Evolutionary conservation across 2,329 filamentous ascomycete genomes (phyloP).

Genomic region (Rhynchosporium graminicola): DNA sequence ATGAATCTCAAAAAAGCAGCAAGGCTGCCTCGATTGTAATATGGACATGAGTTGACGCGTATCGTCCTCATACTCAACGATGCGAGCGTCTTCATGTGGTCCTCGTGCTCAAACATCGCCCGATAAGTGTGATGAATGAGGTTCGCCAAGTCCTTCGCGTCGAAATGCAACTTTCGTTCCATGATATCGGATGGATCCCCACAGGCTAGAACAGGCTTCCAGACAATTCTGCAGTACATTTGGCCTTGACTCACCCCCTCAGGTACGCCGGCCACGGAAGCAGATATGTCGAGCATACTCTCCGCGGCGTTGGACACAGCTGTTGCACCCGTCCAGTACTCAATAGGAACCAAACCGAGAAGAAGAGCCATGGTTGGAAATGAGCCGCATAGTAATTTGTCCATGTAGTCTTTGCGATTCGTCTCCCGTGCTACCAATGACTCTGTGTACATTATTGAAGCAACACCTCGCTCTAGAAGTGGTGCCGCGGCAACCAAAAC

Average conservation of each 20-base stretch:
- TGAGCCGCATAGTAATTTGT: slow-evolving; percentile 16
- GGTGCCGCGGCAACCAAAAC: slow-evolving; percentile 21
- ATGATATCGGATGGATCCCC: background rate
- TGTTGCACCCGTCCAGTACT: slow-evolving; percentile 20
- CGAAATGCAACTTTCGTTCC: slow-evolving; percentile 6
- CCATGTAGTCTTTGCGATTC: slow-evolving; percentile 5
- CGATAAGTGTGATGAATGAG: slow-evolving; percentile 12
- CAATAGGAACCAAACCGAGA: slow-evolving; percentile 17
- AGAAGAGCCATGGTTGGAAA: slow-evolving; percentile 23
- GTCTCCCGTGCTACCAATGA: slow-evolving; percentile 10
- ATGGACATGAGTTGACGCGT: background rate
- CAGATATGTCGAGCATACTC: background rate
- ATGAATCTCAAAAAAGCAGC: slow-evolving; percentile 11
- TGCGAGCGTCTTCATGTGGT: slow-evolving; percentile 1
- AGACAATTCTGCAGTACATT: slow-evolving; percentile 15
- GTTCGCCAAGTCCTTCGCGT: slow-evolving; percentile 4
- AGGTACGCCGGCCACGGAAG: no score
- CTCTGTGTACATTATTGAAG: slow-evolving; percentile 22
- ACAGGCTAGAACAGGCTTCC: slow-evolving; percentile 5
- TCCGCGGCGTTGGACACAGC: slow-evolving; percentile 12
- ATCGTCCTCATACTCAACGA: background rate
- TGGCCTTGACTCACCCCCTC: background rate
- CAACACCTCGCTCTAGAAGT: slow-evolving; percentile 14
- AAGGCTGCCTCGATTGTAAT: slow-evolving; percentile 18
- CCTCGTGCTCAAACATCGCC: slow-evolving; percentile 18